Percentiles rank a stretch among this genome's conserved stretches.
Conservation (phyloP, 2,329 filamentous ascomycete species). For the Dactylellina cionopaga region DNA sequence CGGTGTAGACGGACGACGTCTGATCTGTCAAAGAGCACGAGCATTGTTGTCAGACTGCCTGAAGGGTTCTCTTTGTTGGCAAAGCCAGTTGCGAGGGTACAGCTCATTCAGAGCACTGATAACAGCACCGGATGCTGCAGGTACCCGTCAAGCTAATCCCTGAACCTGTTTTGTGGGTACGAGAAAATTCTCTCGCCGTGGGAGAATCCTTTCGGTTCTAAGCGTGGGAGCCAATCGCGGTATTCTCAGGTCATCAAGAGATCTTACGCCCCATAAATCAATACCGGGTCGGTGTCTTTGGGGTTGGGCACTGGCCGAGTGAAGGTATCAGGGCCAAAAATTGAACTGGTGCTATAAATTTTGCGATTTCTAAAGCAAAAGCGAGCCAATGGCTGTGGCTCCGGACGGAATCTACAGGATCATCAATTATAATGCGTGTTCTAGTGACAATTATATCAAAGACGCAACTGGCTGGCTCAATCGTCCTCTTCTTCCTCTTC, state of each 20-base stretch:
- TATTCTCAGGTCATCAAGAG: no score
- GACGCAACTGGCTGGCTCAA: neutral
- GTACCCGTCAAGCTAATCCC: constrained; percentile 35
- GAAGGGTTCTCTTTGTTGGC: constrained; percentile 45
- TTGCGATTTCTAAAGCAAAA: neutral
- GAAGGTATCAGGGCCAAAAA: neutral
- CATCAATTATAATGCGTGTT: neutral
- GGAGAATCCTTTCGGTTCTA: no score
- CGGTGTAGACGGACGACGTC: neutral
- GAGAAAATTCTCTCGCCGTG: no score
- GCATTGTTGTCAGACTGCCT: constrained; percentile 26
- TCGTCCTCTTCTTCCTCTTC: constrained; percentile 51
- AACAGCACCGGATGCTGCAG: constrained; percentile 34
- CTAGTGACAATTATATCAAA: neutral
- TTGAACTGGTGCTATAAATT: neutral
- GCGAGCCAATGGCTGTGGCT: constrained; percentile 3
- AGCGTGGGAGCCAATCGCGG: no score
- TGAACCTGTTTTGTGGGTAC: constrained; percentile 7
- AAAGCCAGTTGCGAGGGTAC: constrained; percentile 29
- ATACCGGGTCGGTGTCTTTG: neutral
- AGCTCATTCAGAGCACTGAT: constrained; percentile 45
- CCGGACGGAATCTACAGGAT: neutral
- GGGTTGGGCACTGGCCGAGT: neutral
- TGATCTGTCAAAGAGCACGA: constrained; percentile 15
- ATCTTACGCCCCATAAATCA: no score